Base-by-base conservation (phyloP, 2,329 filamentous ascomycete species). In the Scedosporium aurantiacum region DNA sequence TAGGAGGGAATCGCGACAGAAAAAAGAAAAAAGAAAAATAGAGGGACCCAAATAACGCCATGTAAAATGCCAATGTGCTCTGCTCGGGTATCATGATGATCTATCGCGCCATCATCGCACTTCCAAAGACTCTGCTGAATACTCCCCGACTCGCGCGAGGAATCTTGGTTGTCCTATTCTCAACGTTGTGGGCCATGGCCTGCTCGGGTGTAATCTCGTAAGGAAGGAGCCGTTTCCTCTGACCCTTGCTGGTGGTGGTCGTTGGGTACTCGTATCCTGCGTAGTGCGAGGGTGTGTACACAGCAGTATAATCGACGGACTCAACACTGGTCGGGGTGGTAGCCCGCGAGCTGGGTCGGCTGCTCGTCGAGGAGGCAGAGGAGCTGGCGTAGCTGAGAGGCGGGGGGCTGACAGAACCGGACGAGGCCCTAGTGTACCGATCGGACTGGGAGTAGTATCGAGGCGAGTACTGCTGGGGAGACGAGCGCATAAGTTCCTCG, bases 171-270 rank as follows among this genome's bases (percentile, higher is more conserved):
- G 78, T 79, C 63, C 68, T 68, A 55, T 72, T 70, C 47, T 72
- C 74, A 57, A 81, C 76, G 63, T 82, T 77, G 54, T 81, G 68
- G 62, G 78, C 75, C 63, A 76, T 75, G 63, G 82, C 75, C 63
- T 83, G 78, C 27, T 83, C 80, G 40, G 73, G 67, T 63, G 76
- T 77, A 66, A 83, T 81, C 71, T 84, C 81, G 70, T 83, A 84
- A 5, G 81, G 79, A 4, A 83, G 77, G 64, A 79, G 70, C 60
- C 71, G 68, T 23, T 67, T 66, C 62, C 41, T 64, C 54, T 64
- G 69, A 45, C 63, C 68, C 65, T 63, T 68, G 62, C 65, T 66
- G 47, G 66, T 57, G 45, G 64, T 63, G 65, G 69, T 63, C 55
- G 63, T 64, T 63, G 64, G 63, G 27, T 65, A 65, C 67, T 67